Evolutionary conservation across 2,329 filamentous ascomycete species (phyloP).

Genomic region (Lachnellula subtilissima): DNA sequence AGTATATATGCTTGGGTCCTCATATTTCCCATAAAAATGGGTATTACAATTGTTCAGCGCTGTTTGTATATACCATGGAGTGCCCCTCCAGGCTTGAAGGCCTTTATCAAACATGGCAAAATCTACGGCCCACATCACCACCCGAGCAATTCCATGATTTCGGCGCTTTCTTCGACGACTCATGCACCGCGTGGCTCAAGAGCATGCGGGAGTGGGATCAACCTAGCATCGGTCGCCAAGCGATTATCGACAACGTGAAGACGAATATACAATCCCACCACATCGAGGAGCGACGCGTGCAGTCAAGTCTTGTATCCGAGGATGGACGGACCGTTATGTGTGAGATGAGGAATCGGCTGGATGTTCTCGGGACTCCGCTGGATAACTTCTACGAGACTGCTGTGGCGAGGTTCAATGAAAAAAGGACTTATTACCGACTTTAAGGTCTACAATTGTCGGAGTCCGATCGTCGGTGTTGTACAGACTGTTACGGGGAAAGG

Average conservation of each 20-base stretch:
- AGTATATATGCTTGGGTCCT: no score
- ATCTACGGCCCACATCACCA: neutral
- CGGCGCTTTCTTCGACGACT: neutral
- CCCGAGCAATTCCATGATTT: neutral
- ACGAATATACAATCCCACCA: neutral
- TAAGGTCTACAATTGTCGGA: slow-evolving; percentile 1
- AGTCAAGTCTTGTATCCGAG: neutral
- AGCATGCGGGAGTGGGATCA: neutral
- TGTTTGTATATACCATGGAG: neutral
- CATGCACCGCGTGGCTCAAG: neutral
- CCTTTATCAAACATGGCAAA: neutral
- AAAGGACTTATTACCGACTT: neutral
- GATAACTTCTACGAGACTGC: neutral
- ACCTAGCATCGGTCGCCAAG: neutral
- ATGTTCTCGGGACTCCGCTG: neutral
- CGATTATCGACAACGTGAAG: neutral
- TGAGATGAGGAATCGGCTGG: neutral
- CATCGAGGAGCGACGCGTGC: neutral
- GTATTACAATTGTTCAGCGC: no score
- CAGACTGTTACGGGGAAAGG: neutral
- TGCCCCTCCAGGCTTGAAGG: neutral
- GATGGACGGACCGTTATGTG: neutral
- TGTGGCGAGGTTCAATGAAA: neutral
- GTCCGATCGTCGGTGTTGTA: slow-evolving; percentile 1
- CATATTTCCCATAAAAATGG: no score